Conservation (phyloP, 208 protist genomes). For the Porcisia hertigi region DNA sequence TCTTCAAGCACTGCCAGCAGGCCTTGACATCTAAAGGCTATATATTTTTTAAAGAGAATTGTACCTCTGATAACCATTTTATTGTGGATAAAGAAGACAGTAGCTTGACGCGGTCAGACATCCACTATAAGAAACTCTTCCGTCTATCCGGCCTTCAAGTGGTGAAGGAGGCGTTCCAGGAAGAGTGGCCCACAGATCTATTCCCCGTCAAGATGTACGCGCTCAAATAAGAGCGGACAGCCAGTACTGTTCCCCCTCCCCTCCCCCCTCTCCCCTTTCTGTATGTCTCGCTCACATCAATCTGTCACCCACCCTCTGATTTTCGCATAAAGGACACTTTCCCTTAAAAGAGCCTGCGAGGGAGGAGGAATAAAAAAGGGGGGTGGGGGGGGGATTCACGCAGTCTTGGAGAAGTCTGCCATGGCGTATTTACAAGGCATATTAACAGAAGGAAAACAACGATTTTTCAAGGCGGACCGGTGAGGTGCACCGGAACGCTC, state of each 20-base stretch:
- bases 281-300: neutral
- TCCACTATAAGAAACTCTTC: conserved; percentile 89
- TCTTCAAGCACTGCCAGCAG: conserved; percentile 74
- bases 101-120: conserved; percentile 85
- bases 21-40: conserved; percentile 79
- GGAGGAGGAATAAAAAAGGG: neutral
- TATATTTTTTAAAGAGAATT: conserved; percentile 95
- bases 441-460: neutral
- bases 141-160: conserved; percentile 59
- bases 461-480: too few relatives aligned
- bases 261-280: neutral
- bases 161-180: conserved; percentile 67
- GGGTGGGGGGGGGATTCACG: too few relatives aligned
- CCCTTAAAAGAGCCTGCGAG: neutral
- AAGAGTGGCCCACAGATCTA: conserved; percentile 76
- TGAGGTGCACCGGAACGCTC: too few relatives aligned
- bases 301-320: neutral
- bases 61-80: conserved; percentile 48
- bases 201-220: conserved; percentile 92
- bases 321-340: neutral
- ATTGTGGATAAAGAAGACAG: conserved; percentile 90
- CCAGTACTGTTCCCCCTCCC: neutral
- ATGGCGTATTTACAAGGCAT: neutral
- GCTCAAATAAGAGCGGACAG: conserved; percentile 45
- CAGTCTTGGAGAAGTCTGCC: too few relatives aligned